Percentiles rank a stretch among this genome's conserved stretches.
These are phyloP conservation scores for Onygenales sp. DNA, from an alignment of 2,329 filamentous ascomycete genomes.

Conservation along the genomic window DNA sequence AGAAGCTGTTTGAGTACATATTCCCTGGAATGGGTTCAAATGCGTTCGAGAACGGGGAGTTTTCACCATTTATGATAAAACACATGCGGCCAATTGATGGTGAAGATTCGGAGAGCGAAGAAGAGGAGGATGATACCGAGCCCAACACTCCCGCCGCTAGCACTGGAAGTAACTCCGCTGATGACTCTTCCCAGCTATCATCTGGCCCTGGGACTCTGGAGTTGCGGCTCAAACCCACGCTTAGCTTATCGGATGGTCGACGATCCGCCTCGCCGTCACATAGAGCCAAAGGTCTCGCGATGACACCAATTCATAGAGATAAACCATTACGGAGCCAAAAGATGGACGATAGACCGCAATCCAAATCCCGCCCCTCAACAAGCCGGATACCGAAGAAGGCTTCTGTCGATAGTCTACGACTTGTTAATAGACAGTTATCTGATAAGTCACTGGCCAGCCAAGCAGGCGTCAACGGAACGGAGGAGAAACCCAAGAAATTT, in stretches of 20 bases:
- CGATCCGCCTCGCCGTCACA: slow-evolving; percentile 24
- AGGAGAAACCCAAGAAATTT: slow-evolving; percentile 42
- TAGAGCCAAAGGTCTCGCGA: slow-evolving; percentile 22
- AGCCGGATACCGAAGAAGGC: slow-evolving; percentile 29
- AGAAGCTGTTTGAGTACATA: slow-evolving; percentile 92
- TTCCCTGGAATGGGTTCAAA: slow-evolving; percentile 70
- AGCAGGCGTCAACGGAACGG: slow-evolving; percentile 19
- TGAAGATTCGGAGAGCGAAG: slow-evolving; percentile 29
- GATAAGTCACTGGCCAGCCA: slow-evolving; percentile 27
- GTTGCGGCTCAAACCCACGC: slow-evolving; percentile 70
- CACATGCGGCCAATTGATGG: slow-evolving; percentile 42
- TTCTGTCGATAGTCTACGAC: slow-evolving; percentile 32
- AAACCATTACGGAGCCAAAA: slow-evolving; percentile 18
- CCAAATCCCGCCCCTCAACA: slow-evolving; percentile 16
- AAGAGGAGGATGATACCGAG: slow-evolving; percentile 38
- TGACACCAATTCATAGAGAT: slow-evolving; percentile 26
- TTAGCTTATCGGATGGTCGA: slow-evolving; percentile 45
- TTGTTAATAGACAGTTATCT: slow-evolving; percentile 25
- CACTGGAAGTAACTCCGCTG: slow-evolving; percentile 26
- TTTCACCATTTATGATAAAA: slow-evolving; percentile 44
- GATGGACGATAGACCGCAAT: slow-evolving; percentile 12
- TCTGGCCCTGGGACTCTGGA: slow-evolving; percentile 65
- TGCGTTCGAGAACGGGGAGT: slow-evolving; percentile 39
- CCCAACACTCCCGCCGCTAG: slow-evolving; percentile 29
- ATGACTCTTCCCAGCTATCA: slow-evolving; percentile 39